Conservation (phyloP, 768 basidiomycete species). For the Mycena galericulata region DNA sequence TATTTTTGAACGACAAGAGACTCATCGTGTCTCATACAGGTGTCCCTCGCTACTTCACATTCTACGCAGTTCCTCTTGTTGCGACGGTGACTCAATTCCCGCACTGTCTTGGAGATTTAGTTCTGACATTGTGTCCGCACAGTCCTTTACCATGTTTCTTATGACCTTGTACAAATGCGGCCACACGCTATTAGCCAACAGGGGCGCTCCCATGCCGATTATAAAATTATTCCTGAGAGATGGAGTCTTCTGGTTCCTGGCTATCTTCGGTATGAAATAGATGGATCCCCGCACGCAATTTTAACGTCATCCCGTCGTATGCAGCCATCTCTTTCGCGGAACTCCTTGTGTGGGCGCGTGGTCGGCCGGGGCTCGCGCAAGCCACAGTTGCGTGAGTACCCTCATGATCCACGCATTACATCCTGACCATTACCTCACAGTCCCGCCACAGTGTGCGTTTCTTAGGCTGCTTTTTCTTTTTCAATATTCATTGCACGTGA, state of each 20-base stretch:
- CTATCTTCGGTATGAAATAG: slow-evolving; percentile 10
- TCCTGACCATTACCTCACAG: background rate
- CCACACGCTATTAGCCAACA: background rate
- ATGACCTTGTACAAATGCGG: slow-evolving; percentile 22
- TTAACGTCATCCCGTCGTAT: background rate
- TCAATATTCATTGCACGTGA: background rate
- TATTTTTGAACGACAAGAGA: background rate
- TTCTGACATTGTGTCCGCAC: background rate
- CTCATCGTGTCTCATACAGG: background rate
- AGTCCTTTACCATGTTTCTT: slow-evolving; percentile 17
- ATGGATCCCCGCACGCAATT: no score
- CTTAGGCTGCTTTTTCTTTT: no score
- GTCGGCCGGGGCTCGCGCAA: background rate
- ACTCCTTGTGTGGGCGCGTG: slow-evolving; percentile 1
- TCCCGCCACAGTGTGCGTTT: background rate
- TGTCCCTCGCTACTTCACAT: slow-evolving; percentile 8
- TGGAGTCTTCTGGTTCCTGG: slow-evolving; percentile 25
- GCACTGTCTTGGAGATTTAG: background rate
- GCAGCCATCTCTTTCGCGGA: background rate
- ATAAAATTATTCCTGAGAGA: slow-evolving; percentile 16
- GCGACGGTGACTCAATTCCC: background rate
- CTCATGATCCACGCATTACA: background rate
- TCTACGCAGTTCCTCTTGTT: background rate
- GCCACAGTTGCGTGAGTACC: background rate
- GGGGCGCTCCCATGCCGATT: slow-evolving; percentile 9